These are phyloP conservation scores for Botrytis galanthina DNA, from an alignment of 2,329 filamentous ascomycete species.

Conservation along the genomic window DNA sequence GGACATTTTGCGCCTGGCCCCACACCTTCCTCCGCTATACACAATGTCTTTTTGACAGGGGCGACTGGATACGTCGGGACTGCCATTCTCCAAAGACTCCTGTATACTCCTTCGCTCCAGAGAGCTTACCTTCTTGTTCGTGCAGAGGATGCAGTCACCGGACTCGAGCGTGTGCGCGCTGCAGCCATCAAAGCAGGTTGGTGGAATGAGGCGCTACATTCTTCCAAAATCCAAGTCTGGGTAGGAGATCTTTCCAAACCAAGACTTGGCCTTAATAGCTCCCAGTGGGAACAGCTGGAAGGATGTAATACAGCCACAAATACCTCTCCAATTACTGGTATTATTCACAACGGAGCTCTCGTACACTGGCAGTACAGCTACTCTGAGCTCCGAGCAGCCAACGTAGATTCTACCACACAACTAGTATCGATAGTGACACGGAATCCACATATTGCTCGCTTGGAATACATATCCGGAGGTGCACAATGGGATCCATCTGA, in stretches of 20 bases:
- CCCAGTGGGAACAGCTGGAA: background rate
- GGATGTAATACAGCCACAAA: background rate
- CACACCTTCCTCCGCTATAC: background rate
- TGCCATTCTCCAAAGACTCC: background rate
- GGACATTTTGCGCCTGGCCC: background rate
- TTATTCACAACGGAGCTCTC: background rate
- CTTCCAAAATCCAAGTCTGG: background rate
- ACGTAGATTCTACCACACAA: background rate
- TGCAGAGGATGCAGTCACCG: background rate
- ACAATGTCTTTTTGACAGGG: background rate
- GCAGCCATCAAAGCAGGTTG: background rate
- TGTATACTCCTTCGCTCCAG: background rate
- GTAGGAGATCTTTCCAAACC: background rate
- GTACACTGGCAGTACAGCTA: conserved; percentile 1
- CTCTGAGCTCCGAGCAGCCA: background rate
- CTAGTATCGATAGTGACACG: background rate
- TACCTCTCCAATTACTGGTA: background rate
- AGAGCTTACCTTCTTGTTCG: background rate
- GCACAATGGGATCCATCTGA: background rate
- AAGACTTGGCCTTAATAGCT: background rate
- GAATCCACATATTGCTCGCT: background rate
- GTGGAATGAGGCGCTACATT: background rate
- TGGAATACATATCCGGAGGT: background rate
- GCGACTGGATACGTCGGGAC: background rate
- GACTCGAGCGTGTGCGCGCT: background rate